Evolutionary conservation across 306 rosid genomes (phyloP), one percentile per base, ranked within the genome.

Genomic region (Mimosa pudica): DNA sequence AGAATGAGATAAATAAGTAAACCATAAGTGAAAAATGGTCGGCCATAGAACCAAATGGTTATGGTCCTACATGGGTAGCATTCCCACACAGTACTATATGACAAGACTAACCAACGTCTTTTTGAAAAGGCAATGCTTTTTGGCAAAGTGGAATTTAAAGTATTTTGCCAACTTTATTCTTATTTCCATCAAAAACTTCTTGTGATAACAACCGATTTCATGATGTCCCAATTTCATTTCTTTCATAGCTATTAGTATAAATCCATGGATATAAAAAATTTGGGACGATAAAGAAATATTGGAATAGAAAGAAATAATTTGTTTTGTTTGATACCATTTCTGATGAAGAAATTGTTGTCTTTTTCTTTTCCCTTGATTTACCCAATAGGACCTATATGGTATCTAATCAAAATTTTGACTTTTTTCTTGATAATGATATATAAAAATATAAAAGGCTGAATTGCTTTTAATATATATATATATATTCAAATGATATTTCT

Each of bases 151-250:
- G 90, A 78, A 81, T 64, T 55, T 12, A 65, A 81, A 85, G 91
- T 79, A 82, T 9, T 64, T 72, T 68, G 3, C 6, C 76, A 81
- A 77, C 94, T 88, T 88, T 90, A 90, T 88, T 85, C 92, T 85
- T 76, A 81, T 81, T 85, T 82, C 85, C 82, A 77, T 82, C 76
- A 82, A 65, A 79, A 79, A 73, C 77, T 80, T 83, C 79, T 84
- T 47, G 20, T 13, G 20, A 38, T 35, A 4, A 33, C 70, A 14
- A 64, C 46, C 70, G 13, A 35, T 11, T 64, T 5, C 11, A 12
- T 64, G 46, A 35, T 35, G 30, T 36, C 70, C 13, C 45, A 35
- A 2, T 65, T 36, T 36, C 46, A 35, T 38, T 66, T 38, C 41
- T 38, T 8, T 3, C 17, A 7, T 0, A 66, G 1, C 64, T 20